Evolutionary conservation across 2,329 filamentous ascomycete species (phyloP), one percentile per base, ranked within the genome.

Genomic region (Mycosphaerella arachidis): DNA sequence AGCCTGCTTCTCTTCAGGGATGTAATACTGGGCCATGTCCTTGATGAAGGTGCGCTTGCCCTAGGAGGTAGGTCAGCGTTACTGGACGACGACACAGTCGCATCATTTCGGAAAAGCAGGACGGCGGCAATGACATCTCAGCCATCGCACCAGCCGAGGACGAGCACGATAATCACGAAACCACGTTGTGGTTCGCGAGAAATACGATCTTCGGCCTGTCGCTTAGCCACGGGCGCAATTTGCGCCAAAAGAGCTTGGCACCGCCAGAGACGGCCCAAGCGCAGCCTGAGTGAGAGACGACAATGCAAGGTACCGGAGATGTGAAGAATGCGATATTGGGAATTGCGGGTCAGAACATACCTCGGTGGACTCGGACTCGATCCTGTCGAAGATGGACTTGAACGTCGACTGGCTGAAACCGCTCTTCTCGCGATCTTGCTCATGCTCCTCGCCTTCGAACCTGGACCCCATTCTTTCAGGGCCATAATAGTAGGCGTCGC

Each of bases 31-130:
- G 58, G 90, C 88, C 79, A 97, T 99, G 75, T 97, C 94, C 77
- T 99, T 99, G 83, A 99, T 94, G 79, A 97, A 97, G 69, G 96
- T 80, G 68, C 93, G 90, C 80, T 96, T 96, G 70, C 87, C 89
- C 90, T 95, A 68, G 63, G 46, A 30, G 13, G 18, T 20, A 30
- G 51, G 52, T 59, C 27, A 59, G 52, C 27, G 35, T 56, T 37
- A 4, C 53, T 37, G 5, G 16, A 20, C 30, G 16, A 40, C 52
- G 31, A 33, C 50, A 35, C 18, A 16, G 29, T 50, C 46, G 46
- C 46, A 50, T 29, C 46, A 2, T 30, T 30, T n/a, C 8, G 20
- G 5, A 43, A 18, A 43, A 43, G 8, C 20, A 52, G 50, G 50
- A 52, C 50, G n/a, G 20, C 9, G 30, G 30, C 27, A 13, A 52